phyloP scores from a whole-genome alignment of 345 rosid species.

The Iberis pinnata region DNA sequence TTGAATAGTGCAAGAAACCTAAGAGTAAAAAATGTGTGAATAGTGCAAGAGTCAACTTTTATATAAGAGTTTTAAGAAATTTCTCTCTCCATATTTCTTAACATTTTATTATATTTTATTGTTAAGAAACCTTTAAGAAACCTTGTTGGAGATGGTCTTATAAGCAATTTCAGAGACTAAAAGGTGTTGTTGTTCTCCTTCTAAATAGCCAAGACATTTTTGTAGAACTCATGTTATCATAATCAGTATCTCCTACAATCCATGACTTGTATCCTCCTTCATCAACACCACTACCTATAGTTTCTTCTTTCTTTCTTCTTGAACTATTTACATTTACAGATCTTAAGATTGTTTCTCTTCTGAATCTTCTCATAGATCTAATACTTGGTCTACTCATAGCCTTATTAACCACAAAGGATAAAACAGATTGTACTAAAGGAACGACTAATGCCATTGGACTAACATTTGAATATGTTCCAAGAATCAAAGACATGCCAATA shows the following conservation, averaged over 20 bases:
- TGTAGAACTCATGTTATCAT: conserved; percentile 17
- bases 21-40: too few relatives aligned
- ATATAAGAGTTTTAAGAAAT: too few relatives aligned
- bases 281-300: conserved; percentile 18
- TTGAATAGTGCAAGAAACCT: too few relatives aligned
- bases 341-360: conserved; percentile 38
- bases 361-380: conserved; percentile 33
- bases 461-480: conserved; percentile 72
- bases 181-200: too few relatives aligned
- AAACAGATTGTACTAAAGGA: conserved; percentile 63
- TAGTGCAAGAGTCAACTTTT: too few relatives aligned
- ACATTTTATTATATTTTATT: too few relatives aligned
- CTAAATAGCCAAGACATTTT: too few relatives aligned
- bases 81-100: too few relatives aligned
- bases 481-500: conserved; percentile 50
- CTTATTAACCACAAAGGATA: conserved; percentile 50
- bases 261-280: conserved; percentile 57
- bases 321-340: conserved; percentile 26
- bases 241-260: conserved; percentile 38
- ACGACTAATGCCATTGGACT: conserved; percentile 82
- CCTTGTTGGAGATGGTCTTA: too few relatives aligned
- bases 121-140: too few relatives aligned
- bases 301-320: conserved; percentile 29
- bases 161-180: too few relatives aligned
- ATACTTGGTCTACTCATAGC: conserved; percentile 40